Evolutionary conservation across 2,329 filamentous ascomycete species (phyloP), one percentile per base, ranked within the genome.

Genomic region (Xylaria arbuscula): DNA sequence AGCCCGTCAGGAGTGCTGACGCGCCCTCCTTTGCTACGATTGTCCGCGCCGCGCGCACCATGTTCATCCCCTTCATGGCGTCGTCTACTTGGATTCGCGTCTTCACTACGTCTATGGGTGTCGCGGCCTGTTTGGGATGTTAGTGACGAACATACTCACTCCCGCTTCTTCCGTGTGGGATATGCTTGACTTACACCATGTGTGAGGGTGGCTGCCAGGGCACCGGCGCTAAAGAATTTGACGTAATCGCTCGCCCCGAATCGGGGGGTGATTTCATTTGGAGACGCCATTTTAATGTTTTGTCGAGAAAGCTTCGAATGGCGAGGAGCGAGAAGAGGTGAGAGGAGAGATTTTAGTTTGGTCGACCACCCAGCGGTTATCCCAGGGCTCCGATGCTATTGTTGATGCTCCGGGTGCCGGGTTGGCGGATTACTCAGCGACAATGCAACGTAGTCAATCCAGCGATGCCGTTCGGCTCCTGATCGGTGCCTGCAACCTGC

Each of bases 1-100:
- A 91, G 78, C 93, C 93, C 19, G 93, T 96, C 78, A 93, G 86
- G 74, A 97, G 87, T 71, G 93, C 92, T 71, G 90, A 89, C 72
- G 92, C 89, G 78, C 93, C 93, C 83, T 97, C 93, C 72, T 89
- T 91, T 74, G 85, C 85, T 77, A 96, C 87, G 81, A 97, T 93
- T 81, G 92, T 89, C 73, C 88, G 88, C 82, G 90, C 93, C 66
- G 92, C 92, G 78, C 89, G 89, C 79, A 96, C 85, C 87, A 97
- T 89, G 81, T 93, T 93, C 77, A 88, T 87, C 82, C 94, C 94
- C 85, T 96, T 96, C 82, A 93, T 90, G 73, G 85, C 87, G 76
- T 93, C 93, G 83, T 97, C 93, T 79, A 97, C 92, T 83, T 97
- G 93, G 80, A 97, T 95, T 77, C 93, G 89, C 76, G 93, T 97